Evolutionary conservation across 1,139 yeast genomes (phyloP).

Genomic region (Pichia sp.): DNA sequence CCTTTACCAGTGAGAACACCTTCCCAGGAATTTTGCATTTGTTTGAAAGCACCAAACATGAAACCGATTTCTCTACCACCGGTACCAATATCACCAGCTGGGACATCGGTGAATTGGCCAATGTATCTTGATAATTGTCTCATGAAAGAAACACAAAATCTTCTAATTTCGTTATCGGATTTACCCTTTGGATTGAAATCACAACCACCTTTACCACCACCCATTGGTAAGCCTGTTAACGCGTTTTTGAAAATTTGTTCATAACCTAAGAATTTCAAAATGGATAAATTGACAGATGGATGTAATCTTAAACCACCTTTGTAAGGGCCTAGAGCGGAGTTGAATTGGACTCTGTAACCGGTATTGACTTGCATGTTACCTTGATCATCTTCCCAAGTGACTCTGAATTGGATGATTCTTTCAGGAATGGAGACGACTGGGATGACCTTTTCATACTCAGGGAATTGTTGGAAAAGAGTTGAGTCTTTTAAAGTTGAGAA

Average conservation of each 20-base stretch:
- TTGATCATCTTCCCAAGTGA: constrained; percentile 93
- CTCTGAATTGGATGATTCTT: constrained; percentile 94
- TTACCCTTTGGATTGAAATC: constrained; percentile 97
- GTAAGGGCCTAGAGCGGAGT: constrained; percentile 97
- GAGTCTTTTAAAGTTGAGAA: constrained; percentile 85
- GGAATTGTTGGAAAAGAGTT: constrained; percentile 79
- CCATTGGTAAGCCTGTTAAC: constrained; percentile 93
- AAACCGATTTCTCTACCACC: constrained; percentile 91
- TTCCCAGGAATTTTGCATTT: constrained; percentile 85
- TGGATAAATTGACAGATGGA: constrained; percentile 91
- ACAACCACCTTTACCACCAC: constrained; percentile 99
- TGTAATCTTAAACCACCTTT: constrained; percentile 99
- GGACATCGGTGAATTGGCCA: constrained; percentile 96
- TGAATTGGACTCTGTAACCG: constrained; percentile 97
- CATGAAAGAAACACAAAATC: constrained; percentile 95
- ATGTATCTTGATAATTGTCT: constrained; percentile 92
- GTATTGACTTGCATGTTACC: constrained; percentile 90
- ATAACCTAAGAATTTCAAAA: constrained; percentile 92
- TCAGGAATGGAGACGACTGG: constrained; percentile 94
- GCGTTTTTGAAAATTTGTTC: constrained; percentile 99
- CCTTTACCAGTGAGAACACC: constrained; percentile 99
- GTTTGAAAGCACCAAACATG: constrained; percentile 96
- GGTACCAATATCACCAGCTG: constrained; percentile 95
- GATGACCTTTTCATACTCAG: constrained; percentile 82
- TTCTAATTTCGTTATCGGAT: constrained; percentile 88